Conservation (phyloP, 352 stramenopile genomes). For the Achlya hypogyna region DNA sequence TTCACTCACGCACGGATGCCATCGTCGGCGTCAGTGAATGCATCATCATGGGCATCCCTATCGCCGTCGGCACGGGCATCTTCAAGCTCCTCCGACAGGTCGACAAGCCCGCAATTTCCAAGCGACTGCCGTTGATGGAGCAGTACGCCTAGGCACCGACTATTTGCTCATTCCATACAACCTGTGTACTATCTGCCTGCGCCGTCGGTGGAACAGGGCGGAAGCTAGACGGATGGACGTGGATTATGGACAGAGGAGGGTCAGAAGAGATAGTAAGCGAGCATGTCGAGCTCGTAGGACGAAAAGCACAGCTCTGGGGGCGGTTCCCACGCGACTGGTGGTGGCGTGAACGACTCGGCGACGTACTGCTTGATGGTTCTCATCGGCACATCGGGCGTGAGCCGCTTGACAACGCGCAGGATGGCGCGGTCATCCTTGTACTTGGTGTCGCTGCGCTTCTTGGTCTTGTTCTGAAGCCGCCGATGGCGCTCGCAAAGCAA, state of each 20-base stretch:
- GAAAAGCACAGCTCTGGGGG: constrained; percentile 5
- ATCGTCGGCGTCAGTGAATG: constrained; percentile 99
- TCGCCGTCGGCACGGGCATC: constrained; percentile 96
- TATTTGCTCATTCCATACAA: background rate
- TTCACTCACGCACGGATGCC: constrained; percentile 94
- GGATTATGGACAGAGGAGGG: background rate
- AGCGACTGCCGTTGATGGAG: constrained; percentile 28
- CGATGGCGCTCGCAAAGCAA: constrained; percentile 76
- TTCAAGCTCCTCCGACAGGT: constrained; percentile 93
- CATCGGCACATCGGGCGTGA: constrained; percentile 1
- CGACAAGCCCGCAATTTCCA: constrained; percentile 57
- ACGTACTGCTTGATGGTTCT: background rate
- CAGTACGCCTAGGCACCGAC: constrained; percentile 6
- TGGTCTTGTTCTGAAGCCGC: constrained; percentile 76
- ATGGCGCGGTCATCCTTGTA: constrained; percentile 20
- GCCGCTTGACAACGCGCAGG: constrained; percentile 18
- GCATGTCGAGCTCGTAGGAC: constrained; percentile 12
- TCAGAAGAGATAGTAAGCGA: constrained; percentile 20
- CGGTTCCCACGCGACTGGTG: too few relatives aligned
- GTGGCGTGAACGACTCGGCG: background rate
- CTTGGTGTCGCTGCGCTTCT: constrained; percentile 63
- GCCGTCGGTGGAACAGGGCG: background rate
- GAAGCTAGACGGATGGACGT: background rate
- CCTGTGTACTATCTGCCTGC: background rate
- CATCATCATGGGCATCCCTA: constrained; percentile 99